Evolutionary conservation across 805 yeast genomes (phyloP), one percentile per base, ranked within the genome.

Genomic region (Yarrowia sp.): DNA sequence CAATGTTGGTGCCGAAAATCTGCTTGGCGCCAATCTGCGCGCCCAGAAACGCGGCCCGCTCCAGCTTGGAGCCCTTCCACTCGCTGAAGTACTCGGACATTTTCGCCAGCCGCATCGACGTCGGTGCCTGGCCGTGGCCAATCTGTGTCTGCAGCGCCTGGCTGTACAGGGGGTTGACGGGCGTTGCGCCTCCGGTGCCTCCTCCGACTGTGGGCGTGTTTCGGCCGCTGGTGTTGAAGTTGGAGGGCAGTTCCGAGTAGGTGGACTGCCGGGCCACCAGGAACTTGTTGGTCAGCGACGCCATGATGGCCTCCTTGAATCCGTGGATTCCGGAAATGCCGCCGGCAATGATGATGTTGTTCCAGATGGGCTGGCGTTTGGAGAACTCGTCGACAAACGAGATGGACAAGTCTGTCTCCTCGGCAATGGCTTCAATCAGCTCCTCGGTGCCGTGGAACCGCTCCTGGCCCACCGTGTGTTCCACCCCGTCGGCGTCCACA

Each of bases 31-130:
- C 87, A 56, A 92, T 89, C 75, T 91, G 90, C 2, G 89, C 96
- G 1, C 98, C 98, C 67, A 92, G 77, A 72, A 92, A 90, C 66
- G 85, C 81, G 33, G 87, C 84, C 69, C 90, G 92, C 66, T 87
- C 86, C 82, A 88, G 87, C 0, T 93, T 92, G 35, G 74, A 75
- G 54, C 84, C 85, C 76, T 92, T 92, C 98, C 98, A 93, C 69
- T 90, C 96, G 0, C 96, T 90, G 77, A 93, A 93, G 75, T 93
- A 92, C 65, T 93, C 98, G 0, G 97, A 96, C 74, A 85, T 82
- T 70, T 87, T 87, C 26, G 86, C 85, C 58, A 85, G 72, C 68
- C 83, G 85, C 65, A 92, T 82, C 14, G 85, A 79, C n/a, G 86
- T 85, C 22, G 98, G 98, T 1, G 87, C 92, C 76, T 93, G 98